phyloP scores from a whole-genome alignment of 768 basidiomycete genomes.

The Lanmaoa pseudosensibilis region DNA sequence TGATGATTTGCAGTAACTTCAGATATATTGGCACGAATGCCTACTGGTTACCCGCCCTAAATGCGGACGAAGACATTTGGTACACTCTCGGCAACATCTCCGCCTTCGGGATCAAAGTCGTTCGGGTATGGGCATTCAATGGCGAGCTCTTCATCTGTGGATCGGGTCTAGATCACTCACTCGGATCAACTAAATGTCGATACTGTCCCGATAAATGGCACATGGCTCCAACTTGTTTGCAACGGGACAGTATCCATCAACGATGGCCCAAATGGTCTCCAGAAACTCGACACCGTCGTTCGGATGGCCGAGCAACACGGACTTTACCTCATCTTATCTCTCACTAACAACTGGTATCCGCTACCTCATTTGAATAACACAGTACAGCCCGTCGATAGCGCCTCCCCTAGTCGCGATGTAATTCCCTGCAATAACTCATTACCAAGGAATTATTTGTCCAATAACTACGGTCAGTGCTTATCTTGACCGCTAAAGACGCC shows the following conservation, averaged over 20 bases:
- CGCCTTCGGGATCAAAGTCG: conserved; percentile 53
- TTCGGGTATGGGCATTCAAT: conserved; percentile 74
- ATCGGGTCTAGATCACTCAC: conserved; percentile 6
- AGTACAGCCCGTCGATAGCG: background rate
- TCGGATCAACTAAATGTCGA: conserved; percentile 44
- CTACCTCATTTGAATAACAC: conserved; percentile 33
- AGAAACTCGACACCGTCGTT: conserved; percentile 60
- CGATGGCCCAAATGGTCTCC: conserved; percentile 58
- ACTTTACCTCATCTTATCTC: conserved; percentile 51
- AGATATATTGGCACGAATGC: conserved; percentile 57
- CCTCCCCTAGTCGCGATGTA: conserved; percentile 26
- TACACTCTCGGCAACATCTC: conserved; percentile 58
- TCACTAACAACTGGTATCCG: conserved; percentile 66
- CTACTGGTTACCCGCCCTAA: conserved; percentile 64
- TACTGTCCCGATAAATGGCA: conserved; percentile 52
- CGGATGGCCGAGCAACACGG: conserved; percentile 53
- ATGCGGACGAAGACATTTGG: conserved; percentile 55
- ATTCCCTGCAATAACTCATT: conserved; percentile 36
- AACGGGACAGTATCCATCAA: conserved; percentile 59
- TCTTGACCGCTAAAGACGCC: background rate
- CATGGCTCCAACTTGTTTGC: conserved; percentile 62
- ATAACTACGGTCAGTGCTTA: conserved; percentile 52
- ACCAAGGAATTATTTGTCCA: conserved; percentile 57
- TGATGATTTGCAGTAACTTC: conserved; percentile 38
- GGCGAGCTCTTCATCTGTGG: conserved; percentile 35